Percentiles rank a stretch among this genome's conserved stretches.
phyloP scores from a whole-genome alignment of 208 protist genomes.

The Phytomonas sp. region DNA sequence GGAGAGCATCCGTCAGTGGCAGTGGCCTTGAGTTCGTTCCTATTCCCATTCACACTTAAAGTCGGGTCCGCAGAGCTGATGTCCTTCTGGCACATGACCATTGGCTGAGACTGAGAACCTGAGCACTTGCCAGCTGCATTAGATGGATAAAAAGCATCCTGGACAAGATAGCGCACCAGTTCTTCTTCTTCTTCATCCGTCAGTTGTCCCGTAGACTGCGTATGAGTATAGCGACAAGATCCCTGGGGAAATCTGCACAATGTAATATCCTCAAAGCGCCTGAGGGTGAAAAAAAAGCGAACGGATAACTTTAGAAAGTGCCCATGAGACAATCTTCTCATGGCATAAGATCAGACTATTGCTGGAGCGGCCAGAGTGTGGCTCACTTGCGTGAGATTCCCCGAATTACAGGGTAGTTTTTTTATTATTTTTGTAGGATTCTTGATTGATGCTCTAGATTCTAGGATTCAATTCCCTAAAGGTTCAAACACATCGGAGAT shows the following conservation, averaged over 20 bases:
- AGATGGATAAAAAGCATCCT: constrained; percentile 22
- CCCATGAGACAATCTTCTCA: background rate
- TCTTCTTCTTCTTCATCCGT: constrained; percentile 25
- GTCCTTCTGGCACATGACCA: background rate
- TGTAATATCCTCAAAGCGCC: background rate
- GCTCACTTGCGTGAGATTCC: background rate
- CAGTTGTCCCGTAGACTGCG: background rate
- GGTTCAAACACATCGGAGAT: background rate
- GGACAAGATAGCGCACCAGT: constrained; percentile 31
- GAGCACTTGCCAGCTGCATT: background rate
- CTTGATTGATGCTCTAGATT: background rate
- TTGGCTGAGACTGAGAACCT: background rate
- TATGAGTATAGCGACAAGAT: background rate
- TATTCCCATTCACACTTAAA: background rate
- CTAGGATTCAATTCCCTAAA: background rate
- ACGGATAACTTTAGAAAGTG: background rate
- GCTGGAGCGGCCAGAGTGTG: background rate
- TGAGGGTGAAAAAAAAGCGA: background rate
- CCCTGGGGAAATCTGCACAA: background rate
- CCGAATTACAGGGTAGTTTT: background rate
- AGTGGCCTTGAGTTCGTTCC: background rate
- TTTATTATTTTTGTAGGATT: background rate
- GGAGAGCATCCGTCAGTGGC: background rate
- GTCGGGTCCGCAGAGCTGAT: background rate
- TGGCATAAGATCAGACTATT: background rate